These are phyloP conservation scores for Medicago lupulina DNA, from an alignment of 306 rosid species.

Conservation along the genomic window DNA sequence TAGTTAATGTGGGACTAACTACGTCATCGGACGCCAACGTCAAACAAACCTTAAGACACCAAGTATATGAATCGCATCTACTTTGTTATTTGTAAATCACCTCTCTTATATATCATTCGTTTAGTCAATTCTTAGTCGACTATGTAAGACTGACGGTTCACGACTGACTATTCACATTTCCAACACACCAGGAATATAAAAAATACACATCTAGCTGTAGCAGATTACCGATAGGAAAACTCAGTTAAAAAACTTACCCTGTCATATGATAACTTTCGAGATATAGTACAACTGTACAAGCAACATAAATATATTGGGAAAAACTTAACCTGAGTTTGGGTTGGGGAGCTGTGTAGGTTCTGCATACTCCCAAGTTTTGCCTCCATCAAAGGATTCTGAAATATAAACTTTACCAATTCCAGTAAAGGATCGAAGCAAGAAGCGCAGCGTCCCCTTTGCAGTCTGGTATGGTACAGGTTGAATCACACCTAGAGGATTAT, in stretches of 20 bases:
- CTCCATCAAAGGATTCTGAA: conserved; percentile 85
- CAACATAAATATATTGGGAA: conserved; percentile 33
- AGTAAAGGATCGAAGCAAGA: conserved; percentile 78
- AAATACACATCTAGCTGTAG: background rate
- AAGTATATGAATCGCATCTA: background rate
- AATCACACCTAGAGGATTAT: conserved; percentile 76
- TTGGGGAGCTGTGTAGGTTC: conserved; percentile 78
- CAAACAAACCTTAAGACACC: background rate
- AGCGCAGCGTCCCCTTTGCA: conserved; percentile 72
- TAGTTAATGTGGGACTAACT: background rate
- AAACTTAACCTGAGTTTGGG: conserved; percentile 84
- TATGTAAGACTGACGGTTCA: no score
- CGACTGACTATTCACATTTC: no score
- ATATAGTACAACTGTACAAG: conserved; percentile 14
- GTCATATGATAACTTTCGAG: background rate
- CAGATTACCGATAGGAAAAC: background rate
- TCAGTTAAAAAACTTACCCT: no score
- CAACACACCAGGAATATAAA: background rate
- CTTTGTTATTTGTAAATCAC: background rate
- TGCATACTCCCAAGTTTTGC: conserved; percentile 77
- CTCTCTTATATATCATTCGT: background rate
- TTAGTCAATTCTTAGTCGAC: no score
- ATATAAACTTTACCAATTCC: conserved; percentile 65
- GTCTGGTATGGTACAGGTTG: conserved; percentile 92
- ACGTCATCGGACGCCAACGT: background rate